Evolutionary conservation across 1,139 yeast species (phyloP), one percentile per base, ranked within the genome.

Genomic region (Hemisphaericaspora xylofermentans): DNA sequence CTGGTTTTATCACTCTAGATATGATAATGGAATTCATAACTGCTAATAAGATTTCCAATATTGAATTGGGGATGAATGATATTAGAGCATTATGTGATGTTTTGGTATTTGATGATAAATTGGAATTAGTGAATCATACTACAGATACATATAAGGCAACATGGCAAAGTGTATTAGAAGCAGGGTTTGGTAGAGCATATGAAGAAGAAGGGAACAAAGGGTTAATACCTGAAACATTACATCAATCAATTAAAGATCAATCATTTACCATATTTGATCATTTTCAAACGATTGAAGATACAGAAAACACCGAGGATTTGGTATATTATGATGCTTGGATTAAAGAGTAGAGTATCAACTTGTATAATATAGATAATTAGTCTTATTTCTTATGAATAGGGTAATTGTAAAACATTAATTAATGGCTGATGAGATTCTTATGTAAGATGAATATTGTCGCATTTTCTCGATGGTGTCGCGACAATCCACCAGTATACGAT

Each of bases 21-120:
- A 81, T 83, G 40, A 86, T 93, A 32, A 78, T 83, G 63, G 82
- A 80, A 26, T 93, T 88, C 60, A 88, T 94, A 30, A 69, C 75
- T n/a, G 68, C 74, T 21, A 78, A 87, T 38, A 84, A 87, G 41
- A 84, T 93, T 44, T 85, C 96, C 24, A 80, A 85, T 37, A 91
- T 89, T 19, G 96, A 89, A 42, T 73, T 93, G 50, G 82, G 81
- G 2, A 68, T 78, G 25, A 73, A 78, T 33, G 96, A 93, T 58
- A 82, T 94, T 42, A 73, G 91, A 43, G 73, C 94, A 0, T 69
- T 93, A 19, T 89, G 98, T 61, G 95, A 89, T 50, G 97, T 93
- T 14, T 68, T 93, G 36, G 82, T 86, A 1, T 88, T 74, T 61
- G 98, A 93, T 54, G 96, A 88, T 56, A 86, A 84, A 60, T 61